Base-by-base conservation (phyloP, 768 basidiomycete species). In the Lyophyllum semitale region DNA sequence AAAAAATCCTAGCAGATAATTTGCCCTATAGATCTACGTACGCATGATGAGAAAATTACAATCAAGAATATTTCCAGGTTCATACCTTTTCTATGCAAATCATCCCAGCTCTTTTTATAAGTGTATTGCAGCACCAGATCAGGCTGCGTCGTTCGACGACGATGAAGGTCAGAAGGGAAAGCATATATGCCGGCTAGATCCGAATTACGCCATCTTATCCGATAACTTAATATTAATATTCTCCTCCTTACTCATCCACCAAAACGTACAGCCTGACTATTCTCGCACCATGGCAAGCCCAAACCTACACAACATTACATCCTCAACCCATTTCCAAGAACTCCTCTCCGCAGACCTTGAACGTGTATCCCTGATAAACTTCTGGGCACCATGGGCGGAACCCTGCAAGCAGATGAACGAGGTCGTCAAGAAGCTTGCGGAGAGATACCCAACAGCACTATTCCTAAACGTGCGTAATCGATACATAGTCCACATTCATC, bases 301-400 rank as follows among this genome's bases (percentile, higher is more conserved):
- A 26, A 78, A 80, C 59, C 53, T 71, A 43, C 41, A 71, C 50
- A 54, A 73, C 51, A 80, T 96, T 47, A 66, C 72, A 22, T 89
- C 90, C 3, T 70, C 91, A 1, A 72, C 80, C 1, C 82, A 92
- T 47, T 93, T 98, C 73, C 84, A 92, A 68, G 65, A 74, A 7
- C 71, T 91, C 8, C 84, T 98, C 44, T 87, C 85, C 0, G 65
- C 71, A 20, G 95, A 98, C 71, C 83, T 99, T 30, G 72, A 81
- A 18, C 78, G 91, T 20, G 81, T 96, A 22, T 95, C 95, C 4
- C 77, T 96, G 33, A 85, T 97, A 66, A 93, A 91, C 73, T 99
- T 98, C 70, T 95, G 94, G 90, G 92, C 95, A 40, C 77, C 84
- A 71, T 90, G 93, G 93, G 97, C 94, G 0, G 89, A 84, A 58